phyloP scores from a whole-genome alignment of 805 yeast genomes.

The Cyberlindnera euphorbiiphila region DNA sequence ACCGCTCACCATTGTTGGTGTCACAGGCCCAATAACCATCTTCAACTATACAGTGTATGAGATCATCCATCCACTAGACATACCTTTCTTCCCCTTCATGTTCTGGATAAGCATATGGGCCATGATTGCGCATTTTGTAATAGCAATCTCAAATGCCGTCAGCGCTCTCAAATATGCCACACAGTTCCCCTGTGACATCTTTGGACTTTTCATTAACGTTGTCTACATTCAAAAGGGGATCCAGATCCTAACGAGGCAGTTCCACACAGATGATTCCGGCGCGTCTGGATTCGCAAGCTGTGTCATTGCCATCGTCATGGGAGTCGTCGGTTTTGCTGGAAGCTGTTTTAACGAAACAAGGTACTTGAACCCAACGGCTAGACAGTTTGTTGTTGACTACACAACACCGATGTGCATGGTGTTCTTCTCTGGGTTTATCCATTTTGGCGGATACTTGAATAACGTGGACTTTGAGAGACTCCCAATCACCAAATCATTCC shows the following conservation, averaged over 20 bases:
- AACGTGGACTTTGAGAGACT: conserved; percentile 54
- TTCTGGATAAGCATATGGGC: conserved; percentile 95
- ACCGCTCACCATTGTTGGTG: conserved; percentile 94
- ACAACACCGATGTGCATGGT: conserved; percentile 80
- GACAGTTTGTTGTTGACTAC: conserved; percentile 80
- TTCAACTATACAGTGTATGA: conserved; percentile 89
- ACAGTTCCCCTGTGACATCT: conserved; percentile 82
- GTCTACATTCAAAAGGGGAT: conserved; percentile 90
- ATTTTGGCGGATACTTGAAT: conserved; percentile 77
- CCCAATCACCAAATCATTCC: conserved; percentile 68
- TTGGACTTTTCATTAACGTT: conserved; percentile 86
- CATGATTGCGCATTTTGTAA: conserved; percentile 69
- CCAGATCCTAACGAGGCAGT: conserved; percentile 73
- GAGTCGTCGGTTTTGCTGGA: conserved; percentile 74
- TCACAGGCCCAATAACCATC: conserved; percentile 92
- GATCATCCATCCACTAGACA: conserved; percentile 47
- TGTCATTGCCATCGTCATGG: conserved; percentile 70
- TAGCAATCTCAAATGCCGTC: conserved; percentile 69
- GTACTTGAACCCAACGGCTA: conserved; percentile 51
- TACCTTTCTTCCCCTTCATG: conserved; percentile 75
- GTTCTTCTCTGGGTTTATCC: conserved; percentile 90
- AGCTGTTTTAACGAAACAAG: conserved; percentile 43
- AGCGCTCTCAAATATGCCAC: conserved; percentile 68
- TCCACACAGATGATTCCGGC: conserved; percentile 36
- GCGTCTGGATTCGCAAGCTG: conserved; percentile 69